phyloP scores from a whole-genome alignment of 2,329 filamentous ascomycete genomes.

The Clonostachys rosea region DNA sequence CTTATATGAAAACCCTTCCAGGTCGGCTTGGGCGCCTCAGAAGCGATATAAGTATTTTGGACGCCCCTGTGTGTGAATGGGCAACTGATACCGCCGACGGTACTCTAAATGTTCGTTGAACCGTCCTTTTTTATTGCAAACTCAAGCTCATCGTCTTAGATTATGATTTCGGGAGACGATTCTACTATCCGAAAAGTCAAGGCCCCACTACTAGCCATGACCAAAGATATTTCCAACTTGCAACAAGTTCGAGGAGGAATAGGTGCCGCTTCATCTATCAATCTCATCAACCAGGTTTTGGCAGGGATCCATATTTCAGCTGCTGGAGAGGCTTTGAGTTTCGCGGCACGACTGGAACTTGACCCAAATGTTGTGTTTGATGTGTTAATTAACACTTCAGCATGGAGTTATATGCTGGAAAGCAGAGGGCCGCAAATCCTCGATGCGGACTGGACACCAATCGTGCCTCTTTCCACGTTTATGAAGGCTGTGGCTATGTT shows the following conservation, averaged over 20 bases:
- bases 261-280: slow-evolving; percentile 49
- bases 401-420: slow-evolving; percentile 28
- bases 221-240: slow-evolving; percentile 19
- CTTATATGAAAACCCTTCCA: slow-evolving; percentile 13
- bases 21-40: slow-evolving; percentile 9
- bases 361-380: slow-evolving; percentile 44
- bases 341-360: slow-evolving; percentile 46
- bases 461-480: slow-evolving; percentile 25
- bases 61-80: slow-evolving; percentile 30
- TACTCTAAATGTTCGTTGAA: slow-evolving; percentile 19
- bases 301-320: slow-evolving; percentile 53
- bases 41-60: slow-evolving; percentile 20
- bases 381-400: slow-evolving; percentile 32
- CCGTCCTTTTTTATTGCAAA: neutral
- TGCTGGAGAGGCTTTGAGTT: slow-evolving; percentile 51
- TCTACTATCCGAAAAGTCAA: slow-evolving; percentile 12
- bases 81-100: slow-evolving; percentile 26
- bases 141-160: slow-evolving; percentile 7
- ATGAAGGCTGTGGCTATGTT: slow-evolving; percentile 25
- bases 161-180: slow-evolving; percentile 22
- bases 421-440: slow-evolving; percentile 27
- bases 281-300: slow-evolving; percentile 54
- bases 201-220: slow-evolving; percentile 20
- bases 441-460: slow-evolving; percentile 24
- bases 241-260: slow-evolving; percentile 47